Evolutionary conservation across 805 yeast species (phyloP).

Genomic region (Starmera pachycereana): DNA sequence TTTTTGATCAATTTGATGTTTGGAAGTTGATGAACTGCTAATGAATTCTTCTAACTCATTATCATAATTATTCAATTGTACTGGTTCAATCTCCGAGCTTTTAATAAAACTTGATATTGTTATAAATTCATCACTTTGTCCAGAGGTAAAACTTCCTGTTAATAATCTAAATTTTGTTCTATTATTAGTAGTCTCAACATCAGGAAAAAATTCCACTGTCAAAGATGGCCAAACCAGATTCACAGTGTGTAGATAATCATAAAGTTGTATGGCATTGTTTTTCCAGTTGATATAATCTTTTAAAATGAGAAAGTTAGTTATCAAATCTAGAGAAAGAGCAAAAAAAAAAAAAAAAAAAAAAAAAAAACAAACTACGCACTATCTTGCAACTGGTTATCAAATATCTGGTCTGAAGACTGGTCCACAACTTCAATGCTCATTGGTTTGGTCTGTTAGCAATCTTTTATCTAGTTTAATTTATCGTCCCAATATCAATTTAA

Average conservation of each 20-base stretch:
- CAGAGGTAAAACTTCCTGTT: slow-evolving; percentile 56
- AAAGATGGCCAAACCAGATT: slow-evolving; percentile 64
- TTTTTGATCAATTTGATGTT: slow-evolving; percentile 39
- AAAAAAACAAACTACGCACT: neutral
- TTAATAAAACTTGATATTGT: slow-evolving; percentile 23
- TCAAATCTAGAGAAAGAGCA: neutral
- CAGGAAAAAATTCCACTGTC: slow-evolving; percentile 60
- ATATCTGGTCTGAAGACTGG: neutral
- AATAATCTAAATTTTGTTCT: slow-evolving; percentile 34
- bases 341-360: no score
- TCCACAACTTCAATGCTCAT: neutral
- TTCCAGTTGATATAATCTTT: slow-evolving; percentile 48
- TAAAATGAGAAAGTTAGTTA: neutral
- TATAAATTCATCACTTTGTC: slow-evolving; percentile 41
- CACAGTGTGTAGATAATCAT: slow-evolving; percentile 62
- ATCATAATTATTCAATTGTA: slow-evolving; percentile 26
- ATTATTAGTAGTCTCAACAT: slow-evolving; percentile 18
- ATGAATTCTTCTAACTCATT: slow-evolving; percentile 23
- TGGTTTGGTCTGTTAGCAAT: no score
- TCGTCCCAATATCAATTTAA: no score
- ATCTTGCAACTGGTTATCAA: slow-evolving; percentile 6
- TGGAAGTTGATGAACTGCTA: slow-evolving; percentile 19
- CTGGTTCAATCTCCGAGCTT: slow-evolving; percentile 11
- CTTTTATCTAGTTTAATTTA: neutral
- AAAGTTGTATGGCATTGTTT: slow-evolving; percentile 66